phyloP scores from a whole-genome alignment of 2,329 filamentous ascomycete species.

The Penicillium sp. region DNA sequence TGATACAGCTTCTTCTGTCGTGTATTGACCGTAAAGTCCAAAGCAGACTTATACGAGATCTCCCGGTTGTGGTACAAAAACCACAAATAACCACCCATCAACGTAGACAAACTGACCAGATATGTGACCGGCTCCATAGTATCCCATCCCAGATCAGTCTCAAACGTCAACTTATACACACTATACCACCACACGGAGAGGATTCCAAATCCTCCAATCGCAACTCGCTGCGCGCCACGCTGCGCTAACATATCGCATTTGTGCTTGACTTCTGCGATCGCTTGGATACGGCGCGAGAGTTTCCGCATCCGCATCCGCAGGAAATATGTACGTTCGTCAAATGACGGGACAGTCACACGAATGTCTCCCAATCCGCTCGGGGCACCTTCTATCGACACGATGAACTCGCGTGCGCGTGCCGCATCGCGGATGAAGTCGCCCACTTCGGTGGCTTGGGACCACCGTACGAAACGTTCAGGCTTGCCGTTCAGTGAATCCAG shows the following conservation, averaged over 20 bases:
- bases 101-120: slow-evolving; percentile 77
- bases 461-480: slow-evolving; percentile 70
- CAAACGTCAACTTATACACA: slow-evolving; percentile 69
- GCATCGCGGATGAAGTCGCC: slow-evolving; percentile 94
- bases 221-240: slow-evolving; percentile 73
- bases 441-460: slow-evolving; percentile 85
- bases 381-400: slow-evolving; percentile 75
- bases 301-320: slow-evolving; percentile 74
- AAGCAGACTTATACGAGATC: slow-evolving; percentile 79
- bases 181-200: slow-evolving; percentile 77
- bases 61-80: slow-evolving; percentile 91
- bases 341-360: slow-evolving; percentile 78
- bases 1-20: slow-evolving; percentile 78
- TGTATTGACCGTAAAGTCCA: slow-evolving; percentile 81
- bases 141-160: slow-evolving; percentile 83
- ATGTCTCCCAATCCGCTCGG: slow-evolving; percentile 64
- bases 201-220: slow-evolving; percentile 74
- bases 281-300: slow-evolving; percentile 67
- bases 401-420: slow-evolving; percentile 79
- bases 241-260: slow-evolving; percentile 80
- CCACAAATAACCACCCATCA: slow-evolving; percentile 91
- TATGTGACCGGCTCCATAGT: slow-evolving; percentile 90
- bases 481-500: slow-evolving; percentile 14
- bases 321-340: slow-evolving; percentile 88
- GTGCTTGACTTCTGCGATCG: slow-evolving; percentile 71